Evolutionary conservation across 805 yeast genomes (phyloP).

Genomic region (Wickerhamomyces rabaulensis): DNA sequence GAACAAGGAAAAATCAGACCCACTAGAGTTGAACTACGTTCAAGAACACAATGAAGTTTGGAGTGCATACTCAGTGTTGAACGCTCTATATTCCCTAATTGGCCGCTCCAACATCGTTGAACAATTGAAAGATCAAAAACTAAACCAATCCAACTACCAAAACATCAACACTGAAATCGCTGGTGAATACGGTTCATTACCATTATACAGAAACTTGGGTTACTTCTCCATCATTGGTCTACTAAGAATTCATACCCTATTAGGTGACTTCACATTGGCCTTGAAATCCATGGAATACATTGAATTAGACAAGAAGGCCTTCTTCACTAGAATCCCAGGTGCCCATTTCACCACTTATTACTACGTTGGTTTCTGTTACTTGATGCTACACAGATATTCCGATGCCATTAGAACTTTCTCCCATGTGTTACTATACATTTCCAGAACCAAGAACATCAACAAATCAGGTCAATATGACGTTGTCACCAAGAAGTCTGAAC

Average conservation of each 20-base stretch:
- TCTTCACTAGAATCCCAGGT: constrained; percentile 40
- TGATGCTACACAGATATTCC: constrained; percentile 45
- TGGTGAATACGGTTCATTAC: constrained; percentile 38
- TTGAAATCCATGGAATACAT: constrained; percentile 43
- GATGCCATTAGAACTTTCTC: constrained; percentile 46
- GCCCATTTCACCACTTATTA: constrained; percentile 47
- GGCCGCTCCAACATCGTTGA: constrained; percentile 36
- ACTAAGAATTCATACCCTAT: constrained; percentile 42
- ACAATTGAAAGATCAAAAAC: constrained; percentile 30
- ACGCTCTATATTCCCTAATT: constrained; percentile 42
- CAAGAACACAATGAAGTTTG: constrained; percentile 36
- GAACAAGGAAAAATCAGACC: constrained; percentile 23
- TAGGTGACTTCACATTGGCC: constrained; percentile 46
- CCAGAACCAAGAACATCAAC: constrained; percentile 39
- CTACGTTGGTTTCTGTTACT: constrained; percentile 45
- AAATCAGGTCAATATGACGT: constrained; percentile 40
- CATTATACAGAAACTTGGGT: constrained; percentile 41
- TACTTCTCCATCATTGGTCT: constrained; percentile 45
- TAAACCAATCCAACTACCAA: constrained; percentile 6
- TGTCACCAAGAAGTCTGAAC: constrained; percentile 43
- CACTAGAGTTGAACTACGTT: constrained; percentile 32
- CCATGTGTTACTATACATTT: constrained; percentile 40
- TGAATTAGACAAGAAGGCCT: constrained; percentile 41
- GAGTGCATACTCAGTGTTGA: constrained; percentile 42
- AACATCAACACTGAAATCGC: constrained; percentile 26